These are phyloP conservation scores for Lepidium africanum DNA, from an alignment of 345 rosid species.

Conservation along the genomic window DNA sequence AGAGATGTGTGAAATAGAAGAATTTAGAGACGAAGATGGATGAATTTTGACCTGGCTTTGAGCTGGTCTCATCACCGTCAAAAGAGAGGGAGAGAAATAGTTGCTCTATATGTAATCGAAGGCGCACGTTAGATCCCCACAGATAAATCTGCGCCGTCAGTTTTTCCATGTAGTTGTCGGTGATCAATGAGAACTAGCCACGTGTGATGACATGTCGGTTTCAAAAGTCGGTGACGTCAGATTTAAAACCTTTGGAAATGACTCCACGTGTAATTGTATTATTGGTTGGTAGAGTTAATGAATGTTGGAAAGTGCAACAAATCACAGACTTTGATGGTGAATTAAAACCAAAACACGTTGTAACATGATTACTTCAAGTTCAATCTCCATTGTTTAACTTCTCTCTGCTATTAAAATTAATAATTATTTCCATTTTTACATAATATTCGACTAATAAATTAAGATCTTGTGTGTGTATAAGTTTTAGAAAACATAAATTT, in stretches of 20 bases:
- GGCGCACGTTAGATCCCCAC: constrained; percentile 29
- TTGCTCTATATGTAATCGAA: background rate
- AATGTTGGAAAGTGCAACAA: background rate
- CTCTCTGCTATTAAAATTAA: background rate
- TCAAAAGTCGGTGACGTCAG: constrained; percentile 1
- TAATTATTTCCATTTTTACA: background rate
- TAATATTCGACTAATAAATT: background rate
- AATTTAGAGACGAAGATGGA: background rate
- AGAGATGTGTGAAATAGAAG: background rate
- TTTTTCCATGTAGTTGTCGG: constrained; percentile 41
- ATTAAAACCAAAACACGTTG: background rate
- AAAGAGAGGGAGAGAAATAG: background rate
- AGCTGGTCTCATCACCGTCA: constrained; percentile 29
- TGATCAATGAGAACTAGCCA: constrained; percentile 44
- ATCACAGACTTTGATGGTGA: background rate
- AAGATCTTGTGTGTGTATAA: background rate
- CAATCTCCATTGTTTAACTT: background rate
- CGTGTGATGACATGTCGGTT: constrained; percentile 29
- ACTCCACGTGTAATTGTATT: background rate
- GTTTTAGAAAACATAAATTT: background rate
- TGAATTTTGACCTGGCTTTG: constrained; percentile 1
- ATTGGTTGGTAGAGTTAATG: background rate
- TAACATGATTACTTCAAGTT: constrained; percentile 14
- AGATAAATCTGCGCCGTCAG: constrained; percentile 19
- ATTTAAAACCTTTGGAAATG: background rate